Evolutionary conservation across 1,284 basidiomycete genomes (phyloP), one percentile per base, ranked within the genome.

Genomic region (Leccinum pseudoinsigne): DNA sequence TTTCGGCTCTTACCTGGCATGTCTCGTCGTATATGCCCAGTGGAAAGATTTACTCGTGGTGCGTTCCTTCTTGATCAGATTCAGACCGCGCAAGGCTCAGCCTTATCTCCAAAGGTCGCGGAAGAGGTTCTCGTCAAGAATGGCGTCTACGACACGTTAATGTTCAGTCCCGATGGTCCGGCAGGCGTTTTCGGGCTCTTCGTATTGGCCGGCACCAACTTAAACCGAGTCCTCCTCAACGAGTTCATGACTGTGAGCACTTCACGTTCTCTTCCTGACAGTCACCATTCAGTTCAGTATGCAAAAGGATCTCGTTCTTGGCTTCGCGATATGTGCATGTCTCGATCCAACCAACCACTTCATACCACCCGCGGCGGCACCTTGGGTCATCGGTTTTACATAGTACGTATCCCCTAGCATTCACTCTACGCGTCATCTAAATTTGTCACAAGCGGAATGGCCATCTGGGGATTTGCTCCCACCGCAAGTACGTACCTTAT

Each of bases 241-340:
- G 89, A 90, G 66, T 87, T 89, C 67, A 76, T 87, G 53, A 82
- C 79, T 54, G 87, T 89, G 69, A 68, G 83, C 65, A 36, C 23
- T 53, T n/a, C 53, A 12, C 10, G 2, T n/a, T 36, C 42, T 58
- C 40, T 58, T 45, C n/a, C 47, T 3, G 5, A 18, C 31, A 58
- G 16, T 56, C 40, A 34, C 18, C 2, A 31, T n/a, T 55, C 26
- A 18, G 28, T 42, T 51, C 68, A 59, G 66, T 66, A 21, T 28
- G 59, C n/a, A 64, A 55, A 28, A 88, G 89, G 89, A 91, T 71
- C 80, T 88, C 69, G 77, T 92, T 66, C 74, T 94, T 47, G 87
- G 78, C 3, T 72, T 86, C 10, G 76, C 80, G 45, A 86, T 89
- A 65, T 88, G 84, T 75, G 81, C 83, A 4, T 76, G 75, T 65